phyloP scores from a whole-genome alignment of 768 basidiomycete species.

The Hericium coralloides region DNA sequence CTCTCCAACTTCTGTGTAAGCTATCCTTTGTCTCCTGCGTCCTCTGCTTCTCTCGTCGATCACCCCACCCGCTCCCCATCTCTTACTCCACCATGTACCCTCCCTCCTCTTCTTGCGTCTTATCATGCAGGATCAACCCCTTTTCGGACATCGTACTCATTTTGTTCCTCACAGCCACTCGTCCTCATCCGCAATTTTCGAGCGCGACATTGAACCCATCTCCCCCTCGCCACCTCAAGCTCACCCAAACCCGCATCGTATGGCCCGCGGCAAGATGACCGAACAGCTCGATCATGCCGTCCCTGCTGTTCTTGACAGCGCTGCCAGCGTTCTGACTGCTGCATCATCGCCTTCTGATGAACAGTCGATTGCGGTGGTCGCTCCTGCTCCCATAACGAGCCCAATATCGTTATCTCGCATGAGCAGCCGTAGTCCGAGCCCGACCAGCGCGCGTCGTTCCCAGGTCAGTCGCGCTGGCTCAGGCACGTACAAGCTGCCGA shows the following conservation, averaged over 20 bases:
- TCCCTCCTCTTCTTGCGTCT: neutral
- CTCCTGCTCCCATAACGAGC: constrained; percentile 50
- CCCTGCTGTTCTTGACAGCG: constrained; percentile 79
- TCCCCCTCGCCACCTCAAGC: constrained; percentile 29
- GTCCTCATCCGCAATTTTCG: constrained; percentile 85
- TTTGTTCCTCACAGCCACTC: constrained; percentile 38
- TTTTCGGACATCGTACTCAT: neutral
- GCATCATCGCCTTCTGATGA: constrained; percentile 27
- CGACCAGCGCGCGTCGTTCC: constrained; percentile 25
- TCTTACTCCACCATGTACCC: neutral
- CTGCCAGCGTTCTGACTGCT: constrained; percentile 60
- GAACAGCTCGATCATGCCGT: constrained; percentile 73
- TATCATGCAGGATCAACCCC: neutral
- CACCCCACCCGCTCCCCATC: neutral
- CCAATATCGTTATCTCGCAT: constrained; percentile 56
- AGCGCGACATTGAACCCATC: constrained; percentile 80
- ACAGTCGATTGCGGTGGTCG: constrained; percentile 53
- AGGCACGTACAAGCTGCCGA: constrained; percentile 13
- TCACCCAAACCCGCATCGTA: constrained; percentile 61
- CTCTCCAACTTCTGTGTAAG: constrained; percentile 72
- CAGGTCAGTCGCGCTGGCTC: constrained; percentile 14
- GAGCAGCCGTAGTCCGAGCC: constrained; percentile 63
- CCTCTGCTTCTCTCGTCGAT: constrained; percentile 1
- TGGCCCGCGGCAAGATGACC: constrained; percentile 60
- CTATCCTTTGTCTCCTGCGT: constrained; percentile 10